Evolutionary conservation across 2,329 filamentous ascomycete genomes (phyloP), one percentile per base, ranked within the genome.

Genomic region (Apiospora sp.): DNA sequence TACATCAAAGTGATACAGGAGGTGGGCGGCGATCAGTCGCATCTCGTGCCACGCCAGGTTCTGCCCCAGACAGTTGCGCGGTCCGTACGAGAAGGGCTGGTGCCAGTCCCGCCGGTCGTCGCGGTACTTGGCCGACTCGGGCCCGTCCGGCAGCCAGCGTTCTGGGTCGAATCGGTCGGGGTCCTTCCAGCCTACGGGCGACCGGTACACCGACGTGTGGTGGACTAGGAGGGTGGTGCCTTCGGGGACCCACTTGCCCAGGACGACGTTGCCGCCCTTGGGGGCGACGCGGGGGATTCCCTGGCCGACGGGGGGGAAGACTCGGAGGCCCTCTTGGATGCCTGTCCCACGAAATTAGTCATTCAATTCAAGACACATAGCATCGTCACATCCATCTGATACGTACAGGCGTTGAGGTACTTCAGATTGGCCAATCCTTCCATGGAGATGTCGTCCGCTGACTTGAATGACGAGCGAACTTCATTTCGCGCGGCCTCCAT

Each of bases 271-370:
- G 24, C 77, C 77, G 3, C 82, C 81, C 81, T 74, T 49, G 8
- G 73, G 68, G 69, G 14, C 78, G 73, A 73, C 13, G 72, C 48
- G 69, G 78, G 5, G 77, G 77, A 7, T 73, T 72, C 8, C 75
- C 76, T 4, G 73, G 71, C 1, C 77, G 77, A 78, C 70, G 0
- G 78, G 74, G 13, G 77, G 77, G 48, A 77, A 79, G 8, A 79
- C 49, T 3, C 78, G 76, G 43, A 79, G 44, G 2, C 74, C 74
- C 72, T 80, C 78, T 7, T 74, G 71, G 27, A 80, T 68, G 48
- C 78, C 46, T 48, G 46, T n/a, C 22, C 22, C 16, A 16, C 13
- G 4, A 4, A 48, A 6, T 48, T n/a, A 48, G 46, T n/a, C 46
- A 48, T 48, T 5, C 12, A 13, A 13, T n/a, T n/a, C n/a, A n/a